Base-by-base conservation (phyloP, 257 asterid species). In the Osmanthus fragrans region DNA sequence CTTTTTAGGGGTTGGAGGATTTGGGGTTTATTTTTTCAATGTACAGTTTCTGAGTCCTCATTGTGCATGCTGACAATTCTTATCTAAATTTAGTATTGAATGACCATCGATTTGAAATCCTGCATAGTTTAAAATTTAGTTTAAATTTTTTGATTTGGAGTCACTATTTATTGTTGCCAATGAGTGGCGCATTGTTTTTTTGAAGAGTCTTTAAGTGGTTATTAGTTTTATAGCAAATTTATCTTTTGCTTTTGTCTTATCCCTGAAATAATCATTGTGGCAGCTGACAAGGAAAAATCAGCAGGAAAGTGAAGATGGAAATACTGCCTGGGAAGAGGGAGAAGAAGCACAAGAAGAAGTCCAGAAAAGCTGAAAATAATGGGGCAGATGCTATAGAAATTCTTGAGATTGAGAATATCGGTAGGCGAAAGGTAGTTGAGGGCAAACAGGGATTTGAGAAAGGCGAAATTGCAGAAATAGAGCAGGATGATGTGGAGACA, bases 281-380 rank as follows among this genome's bases (percentile, higher is more conserved):
- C 54, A 13, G 54, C 54, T 45, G 18, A 45, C 54, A 45, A 12
- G 54, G 54, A 3, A 12, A 13, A 12, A 39, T 45, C 54, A 45
- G 5, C 5, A 75, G 56, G 66, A 72, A 58, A 69, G 72, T 39
- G 56, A 37, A 65, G 34, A 12, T 8, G n/a, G 64, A 63, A 15
- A 25, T 30, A 63, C 70, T 37, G 70, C 36, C 71, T 23, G 63
- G 19, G 72, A 45, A 58, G 29, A 80, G 25, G 49, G 84, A 49
- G 71, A 80, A 69, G 78, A 79, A 65, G 42, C 33, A 36, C 13
- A 77, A 73, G 71, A 77, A 73, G 71, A 76, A 79, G 78, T 49
- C 45, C n/a, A 51, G 73, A 70, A 75, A 72, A 42, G 71, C 66
- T 32, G 60, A 64, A 73, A 64, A 4, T 5, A 72, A 9, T 10